These are phyloP conservation scores for Wickerhamiella australiensis DNA, from an alignment of 805 yeast species.

Conservation along the genomic window DNA sequence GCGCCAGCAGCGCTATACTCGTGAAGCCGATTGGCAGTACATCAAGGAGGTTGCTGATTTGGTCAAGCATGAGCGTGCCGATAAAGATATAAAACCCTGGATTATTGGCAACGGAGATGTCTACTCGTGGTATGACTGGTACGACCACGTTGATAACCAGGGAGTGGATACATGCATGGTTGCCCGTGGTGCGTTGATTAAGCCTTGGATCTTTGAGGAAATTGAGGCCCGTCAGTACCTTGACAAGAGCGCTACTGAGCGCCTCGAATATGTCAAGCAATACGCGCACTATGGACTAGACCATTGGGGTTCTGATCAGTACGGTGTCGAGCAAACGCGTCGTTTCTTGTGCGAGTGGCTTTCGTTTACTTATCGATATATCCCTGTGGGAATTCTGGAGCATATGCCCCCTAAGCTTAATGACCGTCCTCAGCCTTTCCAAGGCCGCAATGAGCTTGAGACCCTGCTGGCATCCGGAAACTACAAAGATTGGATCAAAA, in stretches of 20 bases:
- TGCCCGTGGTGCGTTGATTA: constrained; percentile 93
- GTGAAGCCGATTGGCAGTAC: constrained; percentile 87
- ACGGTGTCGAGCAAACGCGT: constrained; percentile 78
- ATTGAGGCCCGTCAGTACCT: constrained; percentile 76
- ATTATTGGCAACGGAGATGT: constrained; percentile 94
- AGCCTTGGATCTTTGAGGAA: constrained; percentile 98
- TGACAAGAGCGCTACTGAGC: constrained; percentile 82
- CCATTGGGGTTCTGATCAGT: constrained; percentile 97
- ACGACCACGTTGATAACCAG: constrained; percentile 48
- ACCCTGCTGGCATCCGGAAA: constrained; percentile 76
- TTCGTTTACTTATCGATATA: constrained; percentile 85
- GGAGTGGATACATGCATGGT: constrained; percentile 92
- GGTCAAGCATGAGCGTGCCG: constrained; percentile 45
- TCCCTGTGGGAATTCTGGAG: constrained; percentile 89
- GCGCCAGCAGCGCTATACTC: constrained; percentile 88
- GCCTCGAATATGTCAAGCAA: constrained; percentile 59
- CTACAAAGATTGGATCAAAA: constrained; percentile 89
- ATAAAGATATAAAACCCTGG: constrained; percentile 57
- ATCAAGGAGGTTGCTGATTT: constrained; percentile 59
- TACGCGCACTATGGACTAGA: constrained; percentile 75
- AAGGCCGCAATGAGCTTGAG: constrained; percentile 85
- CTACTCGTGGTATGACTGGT: constrained; percentile 79
- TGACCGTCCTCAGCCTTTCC: constrained; percentile 90
- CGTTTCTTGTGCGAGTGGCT: constrained; percentile 88
- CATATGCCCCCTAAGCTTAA: constrained; percentile 77